Evolutionary conservation across 768 basidiomycete genomes (phyloP).

Genomic region (Boletus vermiculosoides): DNA sequence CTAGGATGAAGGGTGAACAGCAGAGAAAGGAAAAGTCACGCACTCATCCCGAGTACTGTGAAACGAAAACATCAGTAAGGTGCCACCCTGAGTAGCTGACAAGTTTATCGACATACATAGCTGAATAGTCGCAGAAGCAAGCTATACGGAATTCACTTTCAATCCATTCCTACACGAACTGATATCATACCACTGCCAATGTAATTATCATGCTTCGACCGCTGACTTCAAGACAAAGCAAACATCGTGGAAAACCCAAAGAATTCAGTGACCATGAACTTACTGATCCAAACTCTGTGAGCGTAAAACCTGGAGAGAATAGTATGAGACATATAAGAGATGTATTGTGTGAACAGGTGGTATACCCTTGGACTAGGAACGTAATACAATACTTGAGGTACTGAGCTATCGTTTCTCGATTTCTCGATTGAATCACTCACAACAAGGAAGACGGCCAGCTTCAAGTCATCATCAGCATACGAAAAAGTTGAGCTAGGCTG

Average conservation of each 20-base stretch:
- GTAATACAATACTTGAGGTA: constrained; percentile 10
- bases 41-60: constrained; percentile 12
- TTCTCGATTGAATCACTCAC: not conserved
- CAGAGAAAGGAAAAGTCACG: not conserved
- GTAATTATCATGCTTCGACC: constrained; percentile 9
- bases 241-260: not conserved
- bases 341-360: not conserved
- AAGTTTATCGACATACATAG: constrained; percentile 2
- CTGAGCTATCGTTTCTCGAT: not conserved
- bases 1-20: not conserved
- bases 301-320: constrained; percentile 18
- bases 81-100: not conserved
- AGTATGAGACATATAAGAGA: not conserved
- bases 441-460: not conserved
- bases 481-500: not conserved
- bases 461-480: not conserved
- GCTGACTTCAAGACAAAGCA: constrained; percentile 8
- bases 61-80: too few relatives aligned
- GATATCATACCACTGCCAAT: constrained; percentile 12
- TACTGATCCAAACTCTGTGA: constrained; percentile 25
- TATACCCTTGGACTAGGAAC: constrained; percentile 17
- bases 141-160: not conserved
- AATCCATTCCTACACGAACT: not conserved
- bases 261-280: not conserved
- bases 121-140: constrained; percentile 6